Evolutionary conservation across 2,329 filamentous ascomycete species (phyloP).

Genomic region (Orbilia brochopaga): DNA sequence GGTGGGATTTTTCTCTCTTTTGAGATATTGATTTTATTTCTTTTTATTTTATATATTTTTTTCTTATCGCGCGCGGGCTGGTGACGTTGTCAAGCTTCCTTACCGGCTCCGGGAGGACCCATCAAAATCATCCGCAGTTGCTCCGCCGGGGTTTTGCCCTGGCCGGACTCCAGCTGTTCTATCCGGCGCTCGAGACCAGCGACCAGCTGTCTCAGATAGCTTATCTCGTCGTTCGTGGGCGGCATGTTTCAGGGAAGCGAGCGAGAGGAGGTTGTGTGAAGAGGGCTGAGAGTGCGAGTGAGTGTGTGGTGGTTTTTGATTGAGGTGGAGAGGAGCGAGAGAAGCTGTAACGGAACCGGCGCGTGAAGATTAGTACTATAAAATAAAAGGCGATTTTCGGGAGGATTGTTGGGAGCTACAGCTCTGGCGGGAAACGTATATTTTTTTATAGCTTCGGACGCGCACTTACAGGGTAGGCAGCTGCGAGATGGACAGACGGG

Average conservation of each 20-base stretch:
- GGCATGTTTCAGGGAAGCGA: conserved; percentile 70
- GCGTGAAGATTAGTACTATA: conserved; percentile 21
- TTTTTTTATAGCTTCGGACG: conserved; percentile 24
- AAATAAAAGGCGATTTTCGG: conserved; percentile 46
- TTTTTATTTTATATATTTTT: not conserved
- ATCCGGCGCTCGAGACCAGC: conserved; percentile 83
- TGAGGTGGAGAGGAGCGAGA: conserved; percentile 45
- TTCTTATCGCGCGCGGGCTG: not conserved
- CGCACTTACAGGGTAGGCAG: conserved; percentile 46
- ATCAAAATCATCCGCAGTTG: conserved; percentile 96
- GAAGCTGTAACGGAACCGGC: not conserved
- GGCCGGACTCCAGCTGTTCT: conserved; percentile 76
- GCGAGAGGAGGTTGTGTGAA: conserved; percentile 40
- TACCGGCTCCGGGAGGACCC: conserved; percentile 95
- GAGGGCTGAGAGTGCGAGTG: too few relatives aligned
- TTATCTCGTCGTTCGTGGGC: conserved; percentile 82
- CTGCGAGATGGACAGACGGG: not conserved
- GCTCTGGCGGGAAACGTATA: too few relatives aligned
- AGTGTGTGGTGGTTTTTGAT: conserved; percentile 50
- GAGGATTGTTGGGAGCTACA: conserved; percentile 29
- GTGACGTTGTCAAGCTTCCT: conserved; percentile 57
- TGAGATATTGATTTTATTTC: too few relatives aligned
- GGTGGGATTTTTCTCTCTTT: not conserved
- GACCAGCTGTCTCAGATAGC: conserved; percentile 83
- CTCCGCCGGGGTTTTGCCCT: conserved; percentile 63